Percentiles rank a stretch among this genome's conserved stretches.
Conservation (phyloP, 192 early-diverging fungal genomes). For the Bifiguratus adelaidae region DNA sequence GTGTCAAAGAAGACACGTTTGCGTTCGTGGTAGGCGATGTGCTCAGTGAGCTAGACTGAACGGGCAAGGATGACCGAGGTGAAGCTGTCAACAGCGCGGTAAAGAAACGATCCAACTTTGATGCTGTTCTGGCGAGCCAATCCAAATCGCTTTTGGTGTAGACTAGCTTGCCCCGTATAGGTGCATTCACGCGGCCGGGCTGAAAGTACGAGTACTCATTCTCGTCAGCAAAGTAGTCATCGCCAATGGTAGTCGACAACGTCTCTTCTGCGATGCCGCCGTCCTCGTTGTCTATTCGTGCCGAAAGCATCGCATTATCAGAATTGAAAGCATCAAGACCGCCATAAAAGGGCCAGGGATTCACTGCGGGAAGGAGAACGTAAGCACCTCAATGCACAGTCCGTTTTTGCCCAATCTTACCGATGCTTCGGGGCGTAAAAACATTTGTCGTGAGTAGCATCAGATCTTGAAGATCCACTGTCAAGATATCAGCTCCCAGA, state of each 20-base stretch:
- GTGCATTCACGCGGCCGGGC: slow-evolving; percentile 4
- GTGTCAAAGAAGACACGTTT: neutral
- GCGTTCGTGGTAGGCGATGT: neutral
- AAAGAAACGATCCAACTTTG: slow-evolving; percentile 22
- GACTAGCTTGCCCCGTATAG: neutral
- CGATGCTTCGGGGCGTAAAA: slow-evolving; percentile 4
- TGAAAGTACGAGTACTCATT: no score
- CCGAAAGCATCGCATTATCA: slow-evolving; percentile 1
- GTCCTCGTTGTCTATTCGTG: slow-evolving; percentile 1
- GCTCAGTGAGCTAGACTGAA: no score
- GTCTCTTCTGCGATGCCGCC: no score
- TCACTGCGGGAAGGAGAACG: slow-evolving; percentile 5
- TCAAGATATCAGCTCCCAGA: slow-evolving; percentile 42
- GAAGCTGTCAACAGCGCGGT: slow-evolving; percentile 5
- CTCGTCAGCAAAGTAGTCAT: no score
- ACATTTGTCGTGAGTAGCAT: slow-evolving; percentile 34
- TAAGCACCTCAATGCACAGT: slow-evolving; percentile 4
- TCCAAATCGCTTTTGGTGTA: slow-evolving; percentile 20
- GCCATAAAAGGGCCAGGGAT: neutral
- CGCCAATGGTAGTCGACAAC: neutral
- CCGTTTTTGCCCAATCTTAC: neutral
- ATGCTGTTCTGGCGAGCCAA: slow-evolving; percentile 2
- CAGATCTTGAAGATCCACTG: slow-evolving; percentile 47
- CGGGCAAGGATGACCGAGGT: no score
- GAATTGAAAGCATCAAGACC: slow-evolving; percentile 1